Conservation (phyloP, 768 basidiomycete genomes). For the Mycena latifolia region DNA sequence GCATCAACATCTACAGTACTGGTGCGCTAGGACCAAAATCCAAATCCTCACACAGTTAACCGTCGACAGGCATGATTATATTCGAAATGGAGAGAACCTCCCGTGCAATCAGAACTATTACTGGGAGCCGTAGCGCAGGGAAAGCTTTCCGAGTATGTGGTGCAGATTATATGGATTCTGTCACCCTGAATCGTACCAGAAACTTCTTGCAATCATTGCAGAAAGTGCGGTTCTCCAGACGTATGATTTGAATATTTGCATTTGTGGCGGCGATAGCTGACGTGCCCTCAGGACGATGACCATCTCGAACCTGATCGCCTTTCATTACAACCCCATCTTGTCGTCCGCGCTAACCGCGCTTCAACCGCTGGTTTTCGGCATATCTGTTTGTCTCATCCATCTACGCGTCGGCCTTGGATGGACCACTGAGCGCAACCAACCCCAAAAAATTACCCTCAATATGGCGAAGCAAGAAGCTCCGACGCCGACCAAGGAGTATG, state of each 20-base stretch:
- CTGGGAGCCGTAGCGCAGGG: conserved; percentile 9
- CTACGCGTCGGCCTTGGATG: conserved; percentile 14
- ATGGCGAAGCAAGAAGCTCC: too few relatives aligned
- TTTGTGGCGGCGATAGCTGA: neutral
- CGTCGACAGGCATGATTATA: conserved; percentile 11
- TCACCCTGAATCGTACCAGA: neutral
- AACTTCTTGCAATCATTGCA: conserved; percentile 5
- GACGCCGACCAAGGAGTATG: too few relatives aligned
- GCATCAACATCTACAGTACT: conserved; percentile 19
- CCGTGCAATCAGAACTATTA: conserved; percentile 6
- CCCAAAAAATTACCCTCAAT: too few relatives aligned
- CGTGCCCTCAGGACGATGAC: conserved; percentile 4
- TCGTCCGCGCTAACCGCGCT: conserved; percentile 4
- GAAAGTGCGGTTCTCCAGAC: conserved; percentile 27
- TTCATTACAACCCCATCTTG: conserved; percentile 8
- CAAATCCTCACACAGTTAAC: neutral
- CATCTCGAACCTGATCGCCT: conserved; percentile 3
- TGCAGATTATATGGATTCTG: neutral
- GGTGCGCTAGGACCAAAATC: neutral
- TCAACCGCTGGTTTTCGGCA: conserved; percentile 13
- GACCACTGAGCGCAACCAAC: neutral
- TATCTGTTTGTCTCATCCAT: conserved; percentile 18
- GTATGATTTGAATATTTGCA: neutral
- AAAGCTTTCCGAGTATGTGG: conserved; percentile 4
- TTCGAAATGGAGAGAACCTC: conserved; percentile 3